A percentile compares a stretch with the other conserved stretches of the same genome.
Conservation (phyloP, 139 green algal genomes). For the Micractinium sp. region DNA sequence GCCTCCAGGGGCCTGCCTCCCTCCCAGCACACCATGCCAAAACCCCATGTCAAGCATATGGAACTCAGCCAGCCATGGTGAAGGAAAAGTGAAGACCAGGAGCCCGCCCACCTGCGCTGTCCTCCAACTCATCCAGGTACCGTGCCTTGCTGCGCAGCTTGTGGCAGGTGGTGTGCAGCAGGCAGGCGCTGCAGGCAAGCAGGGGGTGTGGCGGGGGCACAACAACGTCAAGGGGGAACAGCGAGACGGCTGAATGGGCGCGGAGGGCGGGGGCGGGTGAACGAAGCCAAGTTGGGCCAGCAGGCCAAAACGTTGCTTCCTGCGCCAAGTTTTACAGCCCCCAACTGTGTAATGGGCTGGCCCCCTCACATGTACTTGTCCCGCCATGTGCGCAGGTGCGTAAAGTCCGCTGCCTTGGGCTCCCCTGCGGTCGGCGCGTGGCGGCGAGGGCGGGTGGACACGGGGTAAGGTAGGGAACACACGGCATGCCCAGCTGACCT, state of each 20-base stretch:
- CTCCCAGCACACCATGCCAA: no score
- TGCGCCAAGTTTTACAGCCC: not conserved
- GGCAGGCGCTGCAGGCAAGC: not conserved
- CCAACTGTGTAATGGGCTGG: not conserved
- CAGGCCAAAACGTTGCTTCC: not conserved
- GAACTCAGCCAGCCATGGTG: not conserved
- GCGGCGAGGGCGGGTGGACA: no score
- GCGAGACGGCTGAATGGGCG: no score
- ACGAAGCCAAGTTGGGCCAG: not conserved
- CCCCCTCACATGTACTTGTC: slow-evolving; percentile 20
- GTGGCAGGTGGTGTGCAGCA: not conserved
- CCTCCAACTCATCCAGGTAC: slow-evolving; percentile 22
- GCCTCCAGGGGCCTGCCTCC: no score
- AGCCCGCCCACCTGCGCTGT: not conserved
- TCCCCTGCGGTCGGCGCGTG: not conserved
- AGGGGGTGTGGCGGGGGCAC: not conserved
- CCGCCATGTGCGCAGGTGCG: not conserved
- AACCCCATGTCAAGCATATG: no score
- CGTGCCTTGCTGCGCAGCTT: slow-evolving; percentile 31
- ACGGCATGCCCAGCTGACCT: no score
- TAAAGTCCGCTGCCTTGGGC: not conserved
- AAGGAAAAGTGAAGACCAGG: not conserved
- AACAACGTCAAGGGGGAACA: no score
- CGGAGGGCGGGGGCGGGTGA: no score
- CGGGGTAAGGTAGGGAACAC: no score